A percentile compares a stretch with the other conserved stretches of the same genome.
phyloP scores from a whole-genome alignment of 371 early-diverging fungal genomes.

The Lichtheimia ornata region DNA sequence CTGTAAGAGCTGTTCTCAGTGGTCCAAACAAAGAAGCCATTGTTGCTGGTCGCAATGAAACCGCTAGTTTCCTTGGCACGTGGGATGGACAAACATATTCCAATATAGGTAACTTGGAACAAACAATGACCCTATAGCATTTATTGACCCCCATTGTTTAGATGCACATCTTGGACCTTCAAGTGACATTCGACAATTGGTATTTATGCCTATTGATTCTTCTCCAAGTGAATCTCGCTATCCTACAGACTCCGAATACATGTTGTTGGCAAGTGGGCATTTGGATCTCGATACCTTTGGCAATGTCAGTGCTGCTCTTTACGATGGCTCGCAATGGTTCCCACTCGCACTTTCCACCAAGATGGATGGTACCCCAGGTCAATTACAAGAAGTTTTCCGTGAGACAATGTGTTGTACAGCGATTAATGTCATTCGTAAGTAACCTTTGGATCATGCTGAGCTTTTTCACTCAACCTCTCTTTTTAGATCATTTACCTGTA shows the following conservation, averaged over 20 bases:
- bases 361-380: constrained; percentile 29
- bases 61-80: constrained; percentile 15
- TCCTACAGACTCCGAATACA: constrained; percentile 27
- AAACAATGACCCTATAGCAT: neutral
- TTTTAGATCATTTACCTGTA: constrained; percentile 46
- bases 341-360: constrained; percentile 58
- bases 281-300: constrained; percentile 40
- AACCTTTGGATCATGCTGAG: neutral
- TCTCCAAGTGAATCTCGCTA: constrained; percentile 21
- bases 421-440: constrained; percentile 29
- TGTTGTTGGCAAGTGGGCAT: constrained; percentile 57
- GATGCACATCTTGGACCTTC: constrained; percentile 21
- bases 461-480: neutral
- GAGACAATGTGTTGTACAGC: constrained; percentile 26
- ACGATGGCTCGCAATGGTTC: constrained; percentile 63
- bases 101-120: constrained; percentile 12
- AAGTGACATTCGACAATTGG: constrained; percentile 28
- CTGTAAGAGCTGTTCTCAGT: constrained; percentile 24
- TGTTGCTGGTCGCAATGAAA: constrained; percentile 30
- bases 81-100: constrained; percentile 22
- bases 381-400: constrained; percentile 27
- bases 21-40: constrained; percentile 23
- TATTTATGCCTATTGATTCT: constrained; percentile 31
- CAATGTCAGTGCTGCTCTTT: constrained; percentile 63
- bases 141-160: neutral